Conservation (phyloP, 2,329 filamentous ascomycete species). For the Curvularia verruculosa region DNA sequence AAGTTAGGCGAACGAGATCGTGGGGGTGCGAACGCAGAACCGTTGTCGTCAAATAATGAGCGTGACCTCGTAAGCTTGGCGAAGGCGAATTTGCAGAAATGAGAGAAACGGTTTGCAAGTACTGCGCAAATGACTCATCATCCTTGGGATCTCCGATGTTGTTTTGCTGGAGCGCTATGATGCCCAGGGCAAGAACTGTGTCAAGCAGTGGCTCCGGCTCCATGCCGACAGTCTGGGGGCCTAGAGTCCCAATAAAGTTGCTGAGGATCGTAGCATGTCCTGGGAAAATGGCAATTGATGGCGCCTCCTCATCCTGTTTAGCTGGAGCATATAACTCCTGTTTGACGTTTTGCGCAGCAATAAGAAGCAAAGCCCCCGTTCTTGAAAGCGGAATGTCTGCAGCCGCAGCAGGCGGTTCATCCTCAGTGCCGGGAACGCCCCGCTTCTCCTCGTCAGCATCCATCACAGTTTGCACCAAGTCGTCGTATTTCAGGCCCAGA, state of each 20-base stretch:
- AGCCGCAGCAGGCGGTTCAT: slow-evolving; percentile 59
- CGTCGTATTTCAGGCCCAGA: slow-evolving; percentile 56
- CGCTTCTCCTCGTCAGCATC: slow-evolving; percentile 49
- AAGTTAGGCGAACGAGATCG: slow-evolving; percentile 57
- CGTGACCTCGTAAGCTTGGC: slow-evolving; percentile 55
- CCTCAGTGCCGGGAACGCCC: slow-evolving; percentile 57
- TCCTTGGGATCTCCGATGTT: slow-evolving; percentile 54
- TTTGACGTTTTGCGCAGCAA: slow-evolving; percentile 59
- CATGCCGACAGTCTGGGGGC: slow-evolving; percentile 45
- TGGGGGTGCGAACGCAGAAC: slow-evolving; percentile 61
- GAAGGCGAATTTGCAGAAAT: slow-evolving; percentile 57
- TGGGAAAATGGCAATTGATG: slow-evolving; percentile 58
- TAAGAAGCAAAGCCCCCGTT: slow-evolving; percentile 60
- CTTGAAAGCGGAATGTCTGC: slow-evolving; percentile 63
- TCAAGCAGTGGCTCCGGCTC: slow-evolving; percentile 61
- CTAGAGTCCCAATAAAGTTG: slow-evolving; percentile 56
- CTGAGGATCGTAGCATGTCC: slow-evolving; percentile 58
- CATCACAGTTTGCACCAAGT: slow-evolving; percentile 55
- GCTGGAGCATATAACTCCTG: slow-evolving; percentile 56
- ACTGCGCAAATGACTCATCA: slow-evolving; percentile 60
- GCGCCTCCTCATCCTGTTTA: slow-evolving; percentile 40
- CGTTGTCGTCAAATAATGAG: slow-evolving; percentile 57
- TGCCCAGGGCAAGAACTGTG: slow-evolving; percentile 58
- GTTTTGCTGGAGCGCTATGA: slow-evolving; percentile 56
- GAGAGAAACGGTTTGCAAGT: slow-evolving; percentile 57